phyloP scores from a whole-genome alignment of 768 basidiomycete species.

The Agrocybe pediades region DNA sequence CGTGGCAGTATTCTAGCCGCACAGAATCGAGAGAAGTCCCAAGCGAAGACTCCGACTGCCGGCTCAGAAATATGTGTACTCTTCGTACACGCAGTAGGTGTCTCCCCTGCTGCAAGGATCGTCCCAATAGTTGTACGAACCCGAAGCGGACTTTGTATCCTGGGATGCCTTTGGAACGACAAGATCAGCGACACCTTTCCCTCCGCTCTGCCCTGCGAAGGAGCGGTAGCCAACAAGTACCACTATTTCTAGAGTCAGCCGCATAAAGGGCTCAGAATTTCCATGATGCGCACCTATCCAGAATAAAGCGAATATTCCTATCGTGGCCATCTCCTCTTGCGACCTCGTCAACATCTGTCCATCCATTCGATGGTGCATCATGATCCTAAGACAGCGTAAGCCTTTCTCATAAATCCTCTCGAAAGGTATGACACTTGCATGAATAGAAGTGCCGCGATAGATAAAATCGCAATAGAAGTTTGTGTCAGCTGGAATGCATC shows the following conservation, averaged over 20 bases:
- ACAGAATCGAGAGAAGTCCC: not conserved
- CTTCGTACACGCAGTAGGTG: slow-evolving; percentile 71
- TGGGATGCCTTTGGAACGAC: slow-evolving; percentile 15
- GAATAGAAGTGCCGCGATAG: slow-evolving; percentile 63
- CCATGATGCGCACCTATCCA: slow-evolving; percentile 64
- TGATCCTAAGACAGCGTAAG: slow-evolving; percentile 44
- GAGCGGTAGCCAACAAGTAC: slow-evolving; percentile 47
- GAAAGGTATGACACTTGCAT: slow-evolving; percentile 46
- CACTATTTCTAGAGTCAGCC: slow-evolving; percentile 23
- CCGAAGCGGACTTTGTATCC: not conserved
- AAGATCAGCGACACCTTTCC: slow-evolving; percentile 21
- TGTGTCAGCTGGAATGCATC: slow-evolving; percentile 71
- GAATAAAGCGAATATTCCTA: slow-evolving; percentile 70
- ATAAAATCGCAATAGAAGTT: slow-evolving; percentile 70
- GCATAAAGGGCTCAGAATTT: not conserved
- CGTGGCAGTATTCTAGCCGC: not conserved
- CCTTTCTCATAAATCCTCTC: not conserved
- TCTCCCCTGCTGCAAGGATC: slow-evolving; percentile 59
- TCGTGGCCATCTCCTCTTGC: slow-evolving; percentile 76
- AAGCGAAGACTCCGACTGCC: not conserved
- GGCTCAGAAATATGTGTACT: slow-evolving; percentile 37
- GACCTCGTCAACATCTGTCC: slow-evolving; percentile 64
- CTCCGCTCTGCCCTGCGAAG: slow-evolving; percentile 28
- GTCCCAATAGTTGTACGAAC: slow-evolving; percentile 11
- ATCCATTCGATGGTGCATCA: slow-evolving; percentile 65